phyloP scores from a whole-genome alignment of 2,329 filamentous ascomycete genomes.

The Colletotrichum sublineola region DNA sequence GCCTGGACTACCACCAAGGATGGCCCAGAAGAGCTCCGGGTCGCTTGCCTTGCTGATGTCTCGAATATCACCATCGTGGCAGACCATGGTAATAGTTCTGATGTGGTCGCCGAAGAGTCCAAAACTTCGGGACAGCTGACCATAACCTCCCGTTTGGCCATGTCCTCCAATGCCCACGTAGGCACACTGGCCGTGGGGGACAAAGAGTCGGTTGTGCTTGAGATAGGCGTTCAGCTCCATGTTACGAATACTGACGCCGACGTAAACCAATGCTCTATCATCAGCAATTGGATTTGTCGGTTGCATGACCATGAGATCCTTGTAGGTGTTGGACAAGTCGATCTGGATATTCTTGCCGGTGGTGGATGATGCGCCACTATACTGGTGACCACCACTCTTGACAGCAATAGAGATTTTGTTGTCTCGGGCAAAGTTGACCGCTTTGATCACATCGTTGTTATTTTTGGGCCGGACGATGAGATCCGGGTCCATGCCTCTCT shows the following conservation, averaged over 20 bases:
- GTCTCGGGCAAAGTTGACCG: slow-evolving; percentile 56
- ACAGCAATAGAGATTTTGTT: slow-evolving; percentile 60
- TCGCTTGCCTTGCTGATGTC: slow-evolving; percentile 61
- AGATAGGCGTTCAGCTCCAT: slow-evolving; percentile 58
- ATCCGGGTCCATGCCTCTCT: slow-evolving; percentile 58
- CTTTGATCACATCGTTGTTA: slow-evolving; percentile 57
- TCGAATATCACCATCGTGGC: slow-evolving; percentile 59
- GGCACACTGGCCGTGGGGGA: slow-evolving; percentile 61
- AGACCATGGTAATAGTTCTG: slow-evolving; percentile 61
- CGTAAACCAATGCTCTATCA: background rate
- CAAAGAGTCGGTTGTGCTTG: slow-evolving; percentile 55
- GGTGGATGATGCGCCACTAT: slow-evolving; percentile 63
- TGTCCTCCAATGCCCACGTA: slow-evolving; percentile 62
- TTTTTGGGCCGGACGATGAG: slow-evolving; percentile 59
- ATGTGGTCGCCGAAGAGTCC: slow-evolving; percentile 69
- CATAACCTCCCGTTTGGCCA: slow-evolving; percentile 62
- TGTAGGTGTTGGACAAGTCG: slow-evolving; percentile 58
- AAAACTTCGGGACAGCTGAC: slow-evolving; percentile 61
- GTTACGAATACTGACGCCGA: background rate
- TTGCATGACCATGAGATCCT: slow-evolving; percentile 47
- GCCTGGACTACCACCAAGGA: slow-evolving; percentile 69
- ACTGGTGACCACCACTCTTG: slow-evolving; percentile 63
- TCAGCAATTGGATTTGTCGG: slow-evolving; percentile 48
- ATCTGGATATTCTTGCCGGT: slow-evolving; percentile 59
- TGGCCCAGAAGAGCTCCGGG: slow-evolving; percentile 70